phyloP scores from a whole-genome alignment of 805 yeast species.

The Candida suzukii region DNA sequence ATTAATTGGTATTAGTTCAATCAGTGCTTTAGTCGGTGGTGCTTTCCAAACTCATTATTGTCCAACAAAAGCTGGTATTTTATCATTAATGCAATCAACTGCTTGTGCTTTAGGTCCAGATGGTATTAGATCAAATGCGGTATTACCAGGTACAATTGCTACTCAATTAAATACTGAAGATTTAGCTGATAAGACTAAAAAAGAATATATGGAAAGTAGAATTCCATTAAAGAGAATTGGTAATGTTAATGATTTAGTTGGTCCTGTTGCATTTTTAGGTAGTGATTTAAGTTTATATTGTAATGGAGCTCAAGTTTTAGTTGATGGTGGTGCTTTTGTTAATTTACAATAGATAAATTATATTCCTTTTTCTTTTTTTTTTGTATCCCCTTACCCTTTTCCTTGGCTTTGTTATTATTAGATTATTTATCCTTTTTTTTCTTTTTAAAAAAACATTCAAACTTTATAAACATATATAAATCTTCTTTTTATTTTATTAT shows the following conservation, averaged over 20 bases:
- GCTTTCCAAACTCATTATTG: slow-evolving; percentile 38
- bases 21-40: slow-evolving; percentile 40
- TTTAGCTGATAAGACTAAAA: slow-evolving; percentile 28
- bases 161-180: slow-evolving; percentile 38
- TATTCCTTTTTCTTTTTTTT: background rate
- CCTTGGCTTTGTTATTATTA: too few relatives aligned
- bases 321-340: slow-evolving; percentile 40
- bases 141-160: slow-evolving; percentile 38
- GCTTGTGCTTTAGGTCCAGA: slow-evolving; percentile 37
- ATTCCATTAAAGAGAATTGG: slow-evolving; percentile 35
- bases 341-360: slow-evolving; percentile 33
- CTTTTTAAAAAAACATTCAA: too few relatives aligned
- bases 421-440: too few relatives aligned
- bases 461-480: too few relatives aligned
- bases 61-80: slow-evolving; percentile 41
- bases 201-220: slow-evolving; percentile 30
- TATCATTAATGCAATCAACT: slow-evolving; percentile 35
- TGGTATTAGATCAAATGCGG: slow-evolving; percentile 37
- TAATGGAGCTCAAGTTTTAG: slow-evolving; percentile 35
- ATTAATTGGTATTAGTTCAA: slow-evolving; percentile 35
- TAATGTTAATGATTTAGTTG: slow-evolving; percentile 29
- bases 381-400: background rate
- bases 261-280: slow-evolving; percentile 35
- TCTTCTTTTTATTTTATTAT: too few relatives aligned
- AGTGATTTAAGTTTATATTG: slow-evolving; percentile 30